These are phyloP conservation scores for Dactylellina cionopaga DNA, from an alignment of 2,329 filamentous ascomycete species.

Conservation along the genomic window DNA sequence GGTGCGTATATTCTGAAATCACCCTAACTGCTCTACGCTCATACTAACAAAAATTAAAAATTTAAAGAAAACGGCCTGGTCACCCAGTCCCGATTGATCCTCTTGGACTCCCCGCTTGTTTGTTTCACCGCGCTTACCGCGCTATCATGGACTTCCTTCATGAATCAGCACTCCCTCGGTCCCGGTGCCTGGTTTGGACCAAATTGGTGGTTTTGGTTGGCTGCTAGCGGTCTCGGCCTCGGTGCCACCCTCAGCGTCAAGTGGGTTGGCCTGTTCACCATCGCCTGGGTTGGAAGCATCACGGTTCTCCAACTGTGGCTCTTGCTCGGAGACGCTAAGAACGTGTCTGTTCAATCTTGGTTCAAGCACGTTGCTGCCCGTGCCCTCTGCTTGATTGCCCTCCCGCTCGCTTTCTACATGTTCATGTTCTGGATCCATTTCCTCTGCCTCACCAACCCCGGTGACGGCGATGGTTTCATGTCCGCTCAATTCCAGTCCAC, in stretches of 20 bases:
- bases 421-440: slow-evolving; percentile 98
- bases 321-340: slow-evolving; percentile 86
- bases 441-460: slow-evolving; percentile 88
- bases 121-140: slow-evolving; percentile 92
- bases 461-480: slow-evolving; percentile 99
- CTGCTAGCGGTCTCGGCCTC: slow-evolving; percentile 83
- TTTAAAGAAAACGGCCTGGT: slow-evolving; percentile 86
- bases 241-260: slow-evolving; percentile 95
- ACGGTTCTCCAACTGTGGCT: slow-evolving; percentile 95
- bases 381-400: slow-evolving; percentile 87
- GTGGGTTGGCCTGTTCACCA: slow-evolving; percentile 98
- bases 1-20: slow-evolving; percentile 66
- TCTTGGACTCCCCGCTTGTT: slow-evolving; percentile 93
- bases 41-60: slow-evolving; percentile 54
- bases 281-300: slow-evolving; percentile 94
- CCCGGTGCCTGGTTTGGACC: slow-evolving; percentile 85
- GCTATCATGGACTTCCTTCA: slow-evolving; percentile 89
- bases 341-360: slow-evolving; percentile 77
- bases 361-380: slow-evolving; percentile 94
- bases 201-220: slow-evolving; percentile 98
- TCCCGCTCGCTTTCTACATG: slow-evolving; percentile 91
- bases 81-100: slow-evolving; percentile 92
- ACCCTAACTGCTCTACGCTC: neutral
- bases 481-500: slow-evolving; percentile 98
- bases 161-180: slow-evolving; percentile 94